Percentiles rank a stretch among this genome's conserved stretches.
Evolutionary conservation across 2,329 filamentous ascomycete species (phyloP).

Genomic region (Fonsecaea erecta): DNA sequence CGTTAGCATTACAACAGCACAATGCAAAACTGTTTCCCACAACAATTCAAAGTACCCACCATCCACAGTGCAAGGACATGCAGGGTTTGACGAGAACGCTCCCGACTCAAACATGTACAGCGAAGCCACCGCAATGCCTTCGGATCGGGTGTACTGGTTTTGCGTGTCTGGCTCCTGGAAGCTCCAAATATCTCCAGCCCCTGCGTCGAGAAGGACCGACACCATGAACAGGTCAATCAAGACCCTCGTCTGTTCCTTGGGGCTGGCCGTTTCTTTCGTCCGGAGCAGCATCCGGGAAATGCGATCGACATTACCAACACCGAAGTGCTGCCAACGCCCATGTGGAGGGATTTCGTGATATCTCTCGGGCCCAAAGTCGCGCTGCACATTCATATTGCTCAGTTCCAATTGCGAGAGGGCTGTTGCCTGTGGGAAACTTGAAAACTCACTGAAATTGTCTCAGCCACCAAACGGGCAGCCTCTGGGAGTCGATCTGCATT

Average conservation of each 20-base stretch:
- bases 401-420: slow-evolving; percentile 5
- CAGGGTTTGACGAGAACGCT: slow-evolving; percentile 27
- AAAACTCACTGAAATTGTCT: slow-evolving; percentile 15
- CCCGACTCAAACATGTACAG: slow-evolving; percentile 57
- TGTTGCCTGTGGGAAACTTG: slow-evolving; percentile 5
- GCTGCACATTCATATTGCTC: slow-evolving; percentile 41
- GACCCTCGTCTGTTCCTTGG: slow-evolving; percentile 55
- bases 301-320: slow-evolving; percentile 58
- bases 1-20: not conserved
- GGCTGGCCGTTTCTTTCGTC: slow-evolving; percentile 52
- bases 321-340: slow-evolving; percentile 66
- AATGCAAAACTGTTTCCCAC: not conserved
- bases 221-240: slow-evolving; percentile 65
- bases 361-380: slow-evolving; percentile 57
- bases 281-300: slow-evolving; percentile 49
- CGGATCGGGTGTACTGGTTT: slow-evolving; percentile 49
- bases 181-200: slow-evolving; percentile 57
- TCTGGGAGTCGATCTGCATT: slow-evolving; percentile 4
- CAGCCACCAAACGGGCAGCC: slow-evolving; percentile 6
- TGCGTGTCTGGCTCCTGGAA: slow-evolving; percentile 50
- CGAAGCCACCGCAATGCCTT: slow-evolving; percentile 58
- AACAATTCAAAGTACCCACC: slow-evolving; percentile 1
- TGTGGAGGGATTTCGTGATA: slow-evolving; percentile 59
- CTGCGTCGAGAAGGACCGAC: slow-evolving; percentile 61
- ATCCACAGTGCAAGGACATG: slow-evolving; percentile 4